phyloP scores from a whole-genome alignment of 345 rosid genomes.

The Turnera subulata region DNA sequence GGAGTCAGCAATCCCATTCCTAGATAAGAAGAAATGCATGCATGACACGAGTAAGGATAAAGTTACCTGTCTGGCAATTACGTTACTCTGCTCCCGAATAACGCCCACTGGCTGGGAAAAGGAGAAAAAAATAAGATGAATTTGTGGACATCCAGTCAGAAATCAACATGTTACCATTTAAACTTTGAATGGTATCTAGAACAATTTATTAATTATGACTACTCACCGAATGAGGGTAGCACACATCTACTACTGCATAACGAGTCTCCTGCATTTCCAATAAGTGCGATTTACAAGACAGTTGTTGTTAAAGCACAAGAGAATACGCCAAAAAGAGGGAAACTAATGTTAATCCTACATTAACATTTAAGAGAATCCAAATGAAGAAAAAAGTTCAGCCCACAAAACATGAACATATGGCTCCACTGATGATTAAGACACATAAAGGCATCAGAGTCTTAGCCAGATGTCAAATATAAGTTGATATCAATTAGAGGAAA shows the following conservation, averaged over 20 bases:
- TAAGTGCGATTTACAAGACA: constrained; percentile 1
- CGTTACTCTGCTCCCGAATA: constrained; percentile 77
- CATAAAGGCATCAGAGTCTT: too few relatives aligned
- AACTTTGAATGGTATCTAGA: neutral
- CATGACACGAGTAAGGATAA: neutral
- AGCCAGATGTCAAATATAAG: too few relatives aligned
- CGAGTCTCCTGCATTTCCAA: constrained; percentile 65
- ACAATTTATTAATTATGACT: neutral
- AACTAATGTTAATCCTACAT: neutral
- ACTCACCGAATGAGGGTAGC: constrained; percentile 80
- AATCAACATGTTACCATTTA: neutral
- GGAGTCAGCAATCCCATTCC: too few relatives aligned
- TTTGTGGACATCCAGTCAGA: constrained; percentile 12
- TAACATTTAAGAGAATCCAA: too few relatives aligned
- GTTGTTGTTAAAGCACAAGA: neutral
- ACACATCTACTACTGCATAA: constrained; percentile 79
- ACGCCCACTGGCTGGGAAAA: constrained; percentile 78
- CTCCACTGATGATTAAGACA: too few relatives aligned
- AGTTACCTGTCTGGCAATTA: constrained; percentile 74
- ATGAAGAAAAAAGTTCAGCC: too few relatives aligned
- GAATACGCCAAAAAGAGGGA: neutral
- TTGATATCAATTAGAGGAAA: too few relatives aligned
- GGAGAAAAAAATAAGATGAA: neutral
- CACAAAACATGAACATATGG: too few relatives aligned
- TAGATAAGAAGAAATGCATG: neutral